phyloP scores from a whole-genome alignment of 495 filamentous ascomycete species.

The Paragyromitra xinjiangensis region DNA sequence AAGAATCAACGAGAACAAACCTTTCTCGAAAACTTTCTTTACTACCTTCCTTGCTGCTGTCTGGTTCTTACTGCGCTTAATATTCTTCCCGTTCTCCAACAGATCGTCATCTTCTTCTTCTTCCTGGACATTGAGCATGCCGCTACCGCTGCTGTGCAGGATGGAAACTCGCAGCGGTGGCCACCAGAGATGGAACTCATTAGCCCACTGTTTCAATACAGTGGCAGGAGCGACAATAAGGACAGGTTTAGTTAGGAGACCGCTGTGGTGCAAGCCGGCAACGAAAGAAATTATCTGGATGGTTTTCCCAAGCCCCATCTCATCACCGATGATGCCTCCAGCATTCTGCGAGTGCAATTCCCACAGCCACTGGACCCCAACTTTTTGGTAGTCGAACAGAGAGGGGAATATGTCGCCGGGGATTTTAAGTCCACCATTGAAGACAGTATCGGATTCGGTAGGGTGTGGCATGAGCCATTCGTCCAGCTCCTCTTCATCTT shows the following conservation, averaged over 20 bases:
- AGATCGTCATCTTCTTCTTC: slow-evolving; percentile 68
- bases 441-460: slow-evolving; percentile 72
- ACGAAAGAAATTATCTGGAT: slow-evolving; percentile 93
- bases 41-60: slow-evolving; percentile 74
- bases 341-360: slow-evolving; percentile 88
- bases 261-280: slow-evolving; percentile 88
- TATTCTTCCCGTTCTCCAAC: slow-evolving; percentile 60
- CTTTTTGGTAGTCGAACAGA: slow-evolving; percentile 94
- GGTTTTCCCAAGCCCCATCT: slow-evolving; percentile 98
- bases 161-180: slow-evolving; percentile 93
- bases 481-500: slow-evolving; percentile 61
- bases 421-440: slow-evolving; percentile 77
- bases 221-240: slow-evolving; percentile 93
- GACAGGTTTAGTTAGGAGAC: slow-evolving; percentile 79
- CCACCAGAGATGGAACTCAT: slow-evolving; percentile 98
- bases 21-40: slow-evolving; percentile 80
- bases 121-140: slow-evolving; percentile 82
- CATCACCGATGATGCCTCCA: slow-evolving; percentile 94
- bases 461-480: slow-evolving; percentile 92
- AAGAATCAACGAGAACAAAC: slow-evolving; percentile 32
- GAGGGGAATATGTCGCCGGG: slow-evolving; percentile 91
- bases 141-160: slow-evolving; percentile 91
- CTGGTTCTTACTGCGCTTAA: slow-evolving; percentile 60
- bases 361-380: slow-evolving; percentile 95
- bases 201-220: slow-evolving; percentile 95